Evolutionary conservation across 768 basidiomycete species (phyloP), one percentile per base, ranked within the genome.

Genomic region (Royoungia palumana): DNA sequence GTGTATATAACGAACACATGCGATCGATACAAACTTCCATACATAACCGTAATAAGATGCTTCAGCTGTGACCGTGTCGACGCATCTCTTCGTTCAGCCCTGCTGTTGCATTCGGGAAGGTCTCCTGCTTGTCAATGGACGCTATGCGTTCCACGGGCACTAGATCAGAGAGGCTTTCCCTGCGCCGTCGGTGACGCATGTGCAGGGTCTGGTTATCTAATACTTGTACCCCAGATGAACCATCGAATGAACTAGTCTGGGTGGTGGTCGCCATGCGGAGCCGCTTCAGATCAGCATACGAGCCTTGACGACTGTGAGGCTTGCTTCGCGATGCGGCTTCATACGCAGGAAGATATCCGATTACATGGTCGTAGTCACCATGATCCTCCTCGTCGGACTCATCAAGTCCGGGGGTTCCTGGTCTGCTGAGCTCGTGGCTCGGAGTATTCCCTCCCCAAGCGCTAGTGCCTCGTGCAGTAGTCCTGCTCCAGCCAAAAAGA

Each of bases 321-420:
- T 79, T 81, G 56, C 63, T 66, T 53, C 63, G 57, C 52, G 55
- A 54, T 48, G 61, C 61, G 44, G 79, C 78, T 46, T 80, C 80
- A 45, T 78, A 72, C 10, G 69, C 57, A 17, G 76, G 76, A 46
- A 92, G 68, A 53, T 83, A 74, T 10, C 82, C 79, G 41, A 92
- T 77, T 40, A 94, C 87, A 67, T 94, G 82, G 64, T 95, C 93
- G 65, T 94, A 94, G 68, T 95, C 93, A 35, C 90, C 92, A 41
- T 81, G 79, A 43, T 91, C 90, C 61, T 94, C 91, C 22, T 91
- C 89, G 58, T 94, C 93, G 13, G 87, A 84, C 40, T 80, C 82
- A 42, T 87, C 83, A 0, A 89, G 89, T 8, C 82, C 82, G 0
- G 94, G 92, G 14, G 86, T 87, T 34, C 72, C 77, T 17, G 82